phyloP scores from a whole-genome alignment of 495 filamentous ascomycete genomes.

The Penicillium goetzii region DNA sequence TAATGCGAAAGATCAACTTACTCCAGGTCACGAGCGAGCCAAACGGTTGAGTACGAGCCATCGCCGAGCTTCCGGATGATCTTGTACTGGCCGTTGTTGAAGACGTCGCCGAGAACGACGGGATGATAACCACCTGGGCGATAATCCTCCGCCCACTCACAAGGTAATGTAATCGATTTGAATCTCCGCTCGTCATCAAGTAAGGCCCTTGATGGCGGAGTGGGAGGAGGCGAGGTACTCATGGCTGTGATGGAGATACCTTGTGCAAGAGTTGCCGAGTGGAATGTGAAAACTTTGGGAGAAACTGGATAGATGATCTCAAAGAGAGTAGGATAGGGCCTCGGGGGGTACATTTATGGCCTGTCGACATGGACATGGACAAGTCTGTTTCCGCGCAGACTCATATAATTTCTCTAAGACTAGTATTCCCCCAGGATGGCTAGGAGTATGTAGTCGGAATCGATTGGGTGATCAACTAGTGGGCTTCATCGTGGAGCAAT shows the following conservation, averaged over 20 bases:
- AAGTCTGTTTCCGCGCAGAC: too few species aligned
- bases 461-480: slow-evolving; percentile 6
- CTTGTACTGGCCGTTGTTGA: not conserved
- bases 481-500: slow-evolving; percentile 7
- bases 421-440: slow-evolving; percentile 13
- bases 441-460: not conserved
- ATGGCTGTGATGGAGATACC: not conserved
- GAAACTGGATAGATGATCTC: not conserved
- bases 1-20: not conserved
- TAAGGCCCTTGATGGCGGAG: not conserved
- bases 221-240: not conserved
- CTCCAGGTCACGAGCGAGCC: not conserved
- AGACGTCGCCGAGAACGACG: not conserved
- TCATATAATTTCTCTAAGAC: too few species aligned
- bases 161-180: not conserved
- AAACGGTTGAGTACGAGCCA: not conserved
- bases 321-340: not conserved
- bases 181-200: not conserved
- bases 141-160: not conserved
- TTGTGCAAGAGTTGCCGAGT: not conserved
- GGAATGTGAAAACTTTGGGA: not conserved
- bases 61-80: not conserved
- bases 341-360: too few species aligned
- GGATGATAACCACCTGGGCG: not conserved
- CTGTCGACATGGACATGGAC: too few species aligned